phyloP scores from a whole-genome alignment of 2,329 filamentous ascomycete genomes.

The Fusarium poae region DNA sequence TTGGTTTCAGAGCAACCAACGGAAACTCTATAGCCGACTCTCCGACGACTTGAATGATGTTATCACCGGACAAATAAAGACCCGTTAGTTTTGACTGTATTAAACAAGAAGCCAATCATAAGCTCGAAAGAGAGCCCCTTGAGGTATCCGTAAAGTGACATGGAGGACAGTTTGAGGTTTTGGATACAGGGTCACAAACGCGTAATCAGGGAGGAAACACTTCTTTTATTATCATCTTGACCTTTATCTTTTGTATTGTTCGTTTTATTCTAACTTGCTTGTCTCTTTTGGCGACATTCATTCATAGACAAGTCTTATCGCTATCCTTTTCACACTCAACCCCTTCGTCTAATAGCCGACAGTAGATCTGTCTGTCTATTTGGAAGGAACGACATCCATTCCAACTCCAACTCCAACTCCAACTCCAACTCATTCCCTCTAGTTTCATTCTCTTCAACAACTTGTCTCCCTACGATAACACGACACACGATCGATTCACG shows the following conservation, averaged over 20 bases:
- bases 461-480: background rate
- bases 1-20: slow-evolving; percentile 4
- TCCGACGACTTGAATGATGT: slow-evolving; percentile 16
- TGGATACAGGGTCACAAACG: slow-evolving; percentile 25
- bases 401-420: slow-evolving; percentile 12
- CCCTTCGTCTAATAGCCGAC: background rate
- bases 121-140: slow-evolving; percentile 15
- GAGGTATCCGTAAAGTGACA: background rate
- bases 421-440: slow-evolving; percentile 4
- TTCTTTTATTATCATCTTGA: background rate
- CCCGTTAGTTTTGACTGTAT: background rate
- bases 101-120: slow-evolving; percentile 21
- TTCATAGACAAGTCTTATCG: slow-evolving; percentile 21
- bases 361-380: slow-evolving; percentile 22
- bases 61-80: slow-evolving; percentile 30
- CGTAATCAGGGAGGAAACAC: slow-evolving; percentile 38
- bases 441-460: slow-evolving; percentile 1
- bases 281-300: slow-evolving; percentile 17
- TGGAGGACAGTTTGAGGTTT: slow-evolving; percentile 39
- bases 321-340: slow-evolving; percentile 1
- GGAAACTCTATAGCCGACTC: slow-evolving; percentile 14
- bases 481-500: slow-evolving; percentile 27
- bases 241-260: background rate
- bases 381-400: slow-evolving; percentile 15
- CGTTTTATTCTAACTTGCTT: background rate